These are phyloP conservation scores for Simmondsia chinensis DNA, from an alignment of 148 eudicot species.

Conservation along the genomic window DNA sequence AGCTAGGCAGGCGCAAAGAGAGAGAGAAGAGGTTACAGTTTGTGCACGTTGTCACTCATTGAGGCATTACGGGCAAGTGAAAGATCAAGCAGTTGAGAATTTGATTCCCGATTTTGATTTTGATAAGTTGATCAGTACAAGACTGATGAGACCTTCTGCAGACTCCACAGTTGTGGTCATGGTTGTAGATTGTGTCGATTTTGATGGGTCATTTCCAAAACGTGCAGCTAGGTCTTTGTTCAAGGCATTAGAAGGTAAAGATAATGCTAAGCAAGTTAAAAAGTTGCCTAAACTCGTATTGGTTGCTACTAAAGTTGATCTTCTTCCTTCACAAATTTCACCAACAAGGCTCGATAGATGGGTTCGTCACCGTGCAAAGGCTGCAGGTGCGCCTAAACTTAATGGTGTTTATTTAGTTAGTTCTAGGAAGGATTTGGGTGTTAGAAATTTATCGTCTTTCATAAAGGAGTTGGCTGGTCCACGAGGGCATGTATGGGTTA, in stretches of 20 bases:
- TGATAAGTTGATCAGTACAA: conserved; percentile 64
- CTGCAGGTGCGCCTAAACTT: conserved; percentile 79
- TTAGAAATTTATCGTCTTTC: conserved; percentile 65
- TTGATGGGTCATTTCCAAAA: conserved; percentile 92
- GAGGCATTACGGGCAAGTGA: conserved; percentile 86
- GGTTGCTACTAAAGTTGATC: conserved; percentile 89
- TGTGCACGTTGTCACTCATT: conserved; percentile 96
- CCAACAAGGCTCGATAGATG: conserved; percentile 92
- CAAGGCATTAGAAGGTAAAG: conserved; percentile 57
- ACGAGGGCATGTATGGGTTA: conserved; percentile 96
- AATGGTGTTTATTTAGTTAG: conserved; percentile 86
- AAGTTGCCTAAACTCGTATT: conserved; percentile 85
- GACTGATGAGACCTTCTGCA: conserved; percentile 78
- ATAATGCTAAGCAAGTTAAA: conserved; percentile 41
- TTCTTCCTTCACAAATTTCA: conserved; percentile 81
- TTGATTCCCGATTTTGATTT: conserved; percentile 97
- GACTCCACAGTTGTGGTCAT: conserved; percentile 85
- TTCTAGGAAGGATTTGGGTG: conserved; percentile 80
- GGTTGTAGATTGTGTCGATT: conserved; percentile 97
- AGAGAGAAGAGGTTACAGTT: conserved; percentile 67
- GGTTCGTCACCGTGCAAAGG: conserved; percentile 89
- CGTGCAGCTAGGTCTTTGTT: conserved; percentile 83
- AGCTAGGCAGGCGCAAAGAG: conserved; percentile 55
- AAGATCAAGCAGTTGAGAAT: conserved; percentile 77
- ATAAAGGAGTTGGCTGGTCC: conserved; percentile 84